A percentile compares a stretch with the other conserved stretches of the same genome.
These are phyloP conservation scores for Neopestalotiopsis rosae DNA, from an alignment of 2,329 filamentous ascomycete species.

Conservation along the genomic window DNA sequence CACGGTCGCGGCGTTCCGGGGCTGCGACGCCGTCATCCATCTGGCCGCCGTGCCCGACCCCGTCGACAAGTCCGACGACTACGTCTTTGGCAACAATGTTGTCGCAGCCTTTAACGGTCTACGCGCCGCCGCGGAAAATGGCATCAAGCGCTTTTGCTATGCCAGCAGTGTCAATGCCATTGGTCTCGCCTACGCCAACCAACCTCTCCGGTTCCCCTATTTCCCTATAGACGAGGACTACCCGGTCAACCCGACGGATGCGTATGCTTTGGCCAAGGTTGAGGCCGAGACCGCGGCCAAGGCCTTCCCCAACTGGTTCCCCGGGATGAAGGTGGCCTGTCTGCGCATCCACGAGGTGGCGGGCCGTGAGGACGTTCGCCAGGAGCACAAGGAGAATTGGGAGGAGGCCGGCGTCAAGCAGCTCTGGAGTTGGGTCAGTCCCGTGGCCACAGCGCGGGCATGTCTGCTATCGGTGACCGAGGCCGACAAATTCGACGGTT, in stretches of 20 bases:
- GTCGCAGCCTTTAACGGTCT: conserved; percentile 44
- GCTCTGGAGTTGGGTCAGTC: conserved; percentile 43
- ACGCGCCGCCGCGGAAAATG: conserved; percentile 39
- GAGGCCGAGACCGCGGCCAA: conserved; percentile 40
- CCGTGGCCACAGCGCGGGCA: conserved; percentile 39
- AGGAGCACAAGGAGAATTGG: conserved; percentile 40
- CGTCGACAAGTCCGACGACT: conserved; percentile 35
- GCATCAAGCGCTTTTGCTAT: conserved; percentile 41
- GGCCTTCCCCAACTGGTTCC: conserved; percentile 42
- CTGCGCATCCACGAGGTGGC: conserved; percentile 44
- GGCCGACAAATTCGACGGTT: conserved; percentile 36
- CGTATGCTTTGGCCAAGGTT: conserved; percentile 42
- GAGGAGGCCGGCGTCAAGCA: conserved; percentile 38
- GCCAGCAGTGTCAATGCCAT: conserved; percentile 44
- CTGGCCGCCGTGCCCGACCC: conserved; percentile 35
- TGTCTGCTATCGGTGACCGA: conserved; percentile 40
- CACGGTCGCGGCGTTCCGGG: conserved; percentile 36
- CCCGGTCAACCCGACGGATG: conserved; percentile 37
- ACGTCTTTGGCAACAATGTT: conserved; percentile 43
- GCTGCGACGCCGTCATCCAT: conserved; percentile 43
- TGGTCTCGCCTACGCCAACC: conserved; percentile 42
- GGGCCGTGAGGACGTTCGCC: conserved; percentile 32
- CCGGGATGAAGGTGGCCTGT: conserved; percentile 42
- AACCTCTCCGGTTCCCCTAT: conserved; percentile 39
- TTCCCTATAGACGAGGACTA: conserved; percentile 44